Evolutionary conservation across 768 basidiomycete genomes (phyloP).

Genomic region (Termitomyces sp.): DNA sequence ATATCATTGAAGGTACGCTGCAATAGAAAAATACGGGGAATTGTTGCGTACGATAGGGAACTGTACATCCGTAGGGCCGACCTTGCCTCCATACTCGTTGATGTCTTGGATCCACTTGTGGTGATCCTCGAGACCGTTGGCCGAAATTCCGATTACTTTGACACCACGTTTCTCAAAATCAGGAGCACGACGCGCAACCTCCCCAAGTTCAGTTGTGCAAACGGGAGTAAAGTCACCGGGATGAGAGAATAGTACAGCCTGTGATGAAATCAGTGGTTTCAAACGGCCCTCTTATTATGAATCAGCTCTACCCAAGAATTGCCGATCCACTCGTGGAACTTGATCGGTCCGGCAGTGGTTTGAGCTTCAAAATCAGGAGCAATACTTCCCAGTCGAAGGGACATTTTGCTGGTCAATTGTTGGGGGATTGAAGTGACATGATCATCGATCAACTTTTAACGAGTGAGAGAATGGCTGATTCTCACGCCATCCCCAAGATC

Average conservation of each 20-base stretch:
- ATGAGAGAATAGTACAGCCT: slow-evolving; percentile 92
- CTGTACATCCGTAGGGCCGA: slow-evolving; percentile 65
- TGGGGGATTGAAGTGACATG: not conserved
- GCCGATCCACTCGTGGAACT: slow-evolving; percentile 91
- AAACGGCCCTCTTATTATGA: not conserved
- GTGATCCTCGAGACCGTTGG: slow-evolving; percentile 85
- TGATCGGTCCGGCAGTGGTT: slow-evolving; percentile 83
- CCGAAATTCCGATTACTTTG: slow-evolving; percentile 91
- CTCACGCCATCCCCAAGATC: slow-evolving; percentile 41
- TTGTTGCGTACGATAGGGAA: slow-evolving; percentile 79
- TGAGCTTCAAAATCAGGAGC: slow-evolving; percentile 91
- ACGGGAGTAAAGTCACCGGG: slow-evolving; percentile 92
- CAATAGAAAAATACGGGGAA: not conserved
- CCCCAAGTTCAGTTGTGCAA: slow-evolving; percentile 96
- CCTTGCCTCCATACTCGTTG: slow-evolving; percentile 68
- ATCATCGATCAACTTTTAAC: not conserved
- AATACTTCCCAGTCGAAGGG: slow-evolving; percentile 77
- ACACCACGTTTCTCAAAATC: slow-evolving; percentile 88
- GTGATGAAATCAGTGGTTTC: not conserved
- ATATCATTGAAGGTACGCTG: not conserved
- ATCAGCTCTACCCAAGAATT: slow-evolving; percentile 69
- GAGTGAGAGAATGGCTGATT: slow-evolving; percentile 52
- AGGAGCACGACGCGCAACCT: slow-evolving; percentile 79
- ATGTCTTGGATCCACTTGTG: slow-evolving; percentile 87
- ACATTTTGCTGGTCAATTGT: slow-evolving; percentile 22